phyloP scores from a whole-genome alignment of 768 basidiomycete genomes.

The Phanerochaete sordida region DNA sequence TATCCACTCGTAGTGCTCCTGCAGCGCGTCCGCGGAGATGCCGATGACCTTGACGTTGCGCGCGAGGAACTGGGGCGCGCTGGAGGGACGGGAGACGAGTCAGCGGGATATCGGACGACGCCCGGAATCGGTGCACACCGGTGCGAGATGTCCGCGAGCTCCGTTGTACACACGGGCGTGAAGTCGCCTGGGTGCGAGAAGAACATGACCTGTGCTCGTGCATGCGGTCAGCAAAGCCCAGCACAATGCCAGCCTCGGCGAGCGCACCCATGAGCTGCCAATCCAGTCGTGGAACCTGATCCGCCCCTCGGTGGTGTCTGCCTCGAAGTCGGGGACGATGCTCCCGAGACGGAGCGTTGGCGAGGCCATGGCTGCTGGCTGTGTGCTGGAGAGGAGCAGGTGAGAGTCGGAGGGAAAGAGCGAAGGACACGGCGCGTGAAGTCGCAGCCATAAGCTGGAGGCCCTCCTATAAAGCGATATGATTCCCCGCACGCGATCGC shows the following conservation, averaged over 20 bases:
- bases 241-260: not conserved
- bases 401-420: not conserved
- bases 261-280: constrained; percentile 79
- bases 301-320: constrained; percentile 79
- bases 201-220: constrained; percentile 59
- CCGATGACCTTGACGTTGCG: constrained; percentile 93
- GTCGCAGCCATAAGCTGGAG: not conserved
- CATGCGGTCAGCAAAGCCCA: not conserved
- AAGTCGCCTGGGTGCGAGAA: constrained; percentile 96
- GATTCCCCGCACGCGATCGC: not conserved
- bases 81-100: too few species aligned
- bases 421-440: not conserved
- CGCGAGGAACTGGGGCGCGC: constrained; percentile 75
- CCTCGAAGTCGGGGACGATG: constrained; percentile 88
- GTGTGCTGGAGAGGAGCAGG: not conserved
- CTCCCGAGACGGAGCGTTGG: constrained; percentile 73
- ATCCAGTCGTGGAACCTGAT: constrained; percentile 96
- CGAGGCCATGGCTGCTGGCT: not conserved
- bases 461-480: not conserved
- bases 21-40: constrained; percentile 85
- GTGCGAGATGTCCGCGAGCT: constrained; percentile 93
- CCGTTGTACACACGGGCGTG: constrained; percentile 92
- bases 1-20: constrained; percentile 86
- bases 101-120: not conserved
- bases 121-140: constrained; percentile 26